Percentiles rank a stretch among this genome's conserved stretches.
These are phyloP conservation scores for Populus simonii DNA, from an alignment of 345 rosid species.

Conservation along the genomic window DNA sequence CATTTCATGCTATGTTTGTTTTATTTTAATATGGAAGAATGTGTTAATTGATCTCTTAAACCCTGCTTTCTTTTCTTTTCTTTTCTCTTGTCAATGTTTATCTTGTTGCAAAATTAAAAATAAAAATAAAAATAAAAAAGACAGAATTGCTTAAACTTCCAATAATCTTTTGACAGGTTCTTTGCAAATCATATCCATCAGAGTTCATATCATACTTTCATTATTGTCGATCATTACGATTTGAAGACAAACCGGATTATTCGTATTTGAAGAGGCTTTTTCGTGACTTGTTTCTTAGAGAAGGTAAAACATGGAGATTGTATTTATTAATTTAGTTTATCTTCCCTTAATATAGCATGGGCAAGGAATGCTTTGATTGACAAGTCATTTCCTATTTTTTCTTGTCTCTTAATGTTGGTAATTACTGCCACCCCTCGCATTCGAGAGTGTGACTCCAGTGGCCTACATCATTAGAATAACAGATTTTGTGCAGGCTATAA, in stretches of 20 bases:
- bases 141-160: neutral
- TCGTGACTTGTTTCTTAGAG: slow-evolving; percentile 28
- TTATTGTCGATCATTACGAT: slow-evolving; percentile 28
- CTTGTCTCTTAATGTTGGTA: neutral
- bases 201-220: slow-evolving; percentile 32
- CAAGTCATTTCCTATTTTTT: neutral
- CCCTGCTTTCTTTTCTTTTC: neutral
- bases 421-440: neutral
- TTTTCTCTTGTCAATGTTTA: neutral
- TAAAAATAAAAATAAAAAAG: no score
- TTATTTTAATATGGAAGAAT: no score
- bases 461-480: neutral
- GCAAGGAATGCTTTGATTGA: neutral
- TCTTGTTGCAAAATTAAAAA: neutral
- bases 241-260: slow-evolving; percentile 33
- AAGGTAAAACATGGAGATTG: slow-evolving; percentile 12
- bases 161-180: slow-evolving; percentile 11
- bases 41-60: no score
- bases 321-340: neutral
- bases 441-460: neutral
- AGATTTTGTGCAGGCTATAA: neutral
- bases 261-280: slow-evolving; percentile 29
- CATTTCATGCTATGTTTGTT: no score
- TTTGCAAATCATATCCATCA: slow-evolving; percentile 31
- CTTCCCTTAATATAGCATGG: neutral